These are phyloP conservation scores for Claviceps pusilla DNA, from an alignment of 2,329 filamentous ascomycete species.

Conservation along the genomic window DNA sequence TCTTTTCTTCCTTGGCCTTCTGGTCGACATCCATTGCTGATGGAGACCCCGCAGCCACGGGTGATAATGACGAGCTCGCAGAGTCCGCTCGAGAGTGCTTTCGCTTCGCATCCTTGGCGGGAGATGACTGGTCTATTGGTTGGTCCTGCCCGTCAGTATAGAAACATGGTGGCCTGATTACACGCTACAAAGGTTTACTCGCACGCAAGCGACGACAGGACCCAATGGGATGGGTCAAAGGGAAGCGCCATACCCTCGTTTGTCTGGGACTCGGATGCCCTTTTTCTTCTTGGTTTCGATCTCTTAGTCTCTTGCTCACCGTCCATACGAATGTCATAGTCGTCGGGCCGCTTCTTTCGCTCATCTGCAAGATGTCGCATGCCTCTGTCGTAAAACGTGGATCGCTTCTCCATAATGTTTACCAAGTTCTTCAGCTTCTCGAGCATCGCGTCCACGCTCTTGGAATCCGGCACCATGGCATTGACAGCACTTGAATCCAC, in stretches of 20 bases:
- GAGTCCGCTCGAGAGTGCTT: constrained; percentile 40
- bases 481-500: constrained; percentile 46
- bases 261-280: constrained; percentile 46
- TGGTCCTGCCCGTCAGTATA: background rate
- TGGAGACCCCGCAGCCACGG: constrained; percentile 34
- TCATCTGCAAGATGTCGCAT: constrained; percentile 55
- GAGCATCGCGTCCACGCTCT: constrained; percentile 47
- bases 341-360: constrained; percentile 47
- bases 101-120: constrained; percentile 36
- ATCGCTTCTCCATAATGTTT: constrained; percentile 52
- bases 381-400: constrained; percentile 53
- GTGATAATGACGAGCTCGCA: constrained; percentile 45
- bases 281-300: constrained; percentile 64
- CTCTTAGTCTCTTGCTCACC: constrained; percentile 39
- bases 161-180: background rate
- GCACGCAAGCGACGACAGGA: background rate
- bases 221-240: background rate
- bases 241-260: constrained; percentile 4
- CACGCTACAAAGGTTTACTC: background rate
- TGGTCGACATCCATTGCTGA: constrained; percentile 45
- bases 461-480: constrained; percentile 47
- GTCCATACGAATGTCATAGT: constrained; percentile 32
- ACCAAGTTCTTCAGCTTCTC: constrained; percentile 48
- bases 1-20: constrained; percentile 29
- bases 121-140: constrained; percentile 36